Evolutionary conservation across 257 asterid species (phyloP), one percentile per base, ranked within the genome.

Genomic region (Lycium barbarum): DNA sequence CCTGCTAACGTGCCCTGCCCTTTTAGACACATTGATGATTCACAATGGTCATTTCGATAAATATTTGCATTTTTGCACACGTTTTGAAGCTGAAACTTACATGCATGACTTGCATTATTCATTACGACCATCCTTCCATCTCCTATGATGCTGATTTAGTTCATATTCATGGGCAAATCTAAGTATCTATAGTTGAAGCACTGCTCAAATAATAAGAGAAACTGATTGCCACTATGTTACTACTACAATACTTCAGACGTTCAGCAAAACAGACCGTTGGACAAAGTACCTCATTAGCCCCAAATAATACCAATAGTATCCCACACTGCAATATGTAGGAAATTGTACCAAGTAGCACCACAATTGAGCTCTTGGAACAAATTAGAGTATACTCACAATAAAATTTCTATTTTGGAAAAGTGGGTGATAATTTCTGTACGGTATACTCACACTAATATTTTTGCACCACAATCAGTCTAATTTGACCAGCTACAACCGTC

Each of bases 51-150:
- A 51, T 76, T 76, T 51, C 18, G 22, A 51, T 51, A 76, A 22
- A 51, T 51, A 53, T 51, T 76, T 14, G 40, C 80, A 73, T 20
- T 73, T 73, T 5, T 45, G 62, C 62, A 49, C 62, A 10, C 14
- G 5, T 22, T 49, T 26, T 76, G 35, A 43, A 71, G 40, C 47
- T 22, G 45, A 76, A 12, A 49, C 13, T 47, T 73, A n/a, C 12
- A 74, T 74, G 81, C 20, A 49, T 74, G 80, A 51, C 63, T 49
- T 76, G 62, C 81, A 7, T 51, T 76, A 53, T 76, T 53, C 45
- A 76, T 26, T 53, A 26, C 51, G 9, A 76, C 65, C 20, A 14
- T 51, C 82, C 47, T 76, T 76, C 1, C 47, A 76, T 13, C 22
- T 26, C 65, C 65, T 76, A 76, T 53, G 11, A 76, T 51, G 14